These are phyloP conservation scores for Stellera chamaejasme DNA, from an alignment of 345 rosid species.

Conservation along the genomic window DNA sequence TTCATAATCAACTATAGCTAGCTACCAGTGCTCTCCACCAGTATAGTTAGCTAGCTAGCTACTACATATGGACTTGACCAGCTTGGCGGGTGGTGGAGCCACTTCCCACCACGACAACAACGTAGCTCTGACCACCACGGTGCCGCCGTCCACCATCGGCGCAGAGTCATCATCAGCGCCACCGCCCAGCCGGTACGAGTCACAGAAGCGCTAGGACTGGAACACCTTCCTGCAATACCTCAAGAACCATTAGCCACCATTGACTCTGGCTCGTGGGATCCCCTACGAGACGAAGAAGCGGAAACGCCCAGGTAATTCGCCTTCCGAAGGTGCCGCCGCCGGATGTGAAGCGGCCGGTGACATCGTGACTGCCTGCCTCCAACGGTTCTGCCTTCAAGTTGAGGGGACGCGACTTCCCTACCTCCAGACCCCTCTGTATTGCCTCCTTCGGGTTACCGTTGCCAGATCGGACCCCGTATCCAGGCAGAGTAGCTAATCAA, in stretches of 20 bases:
- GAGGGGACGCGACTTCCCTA: too few relatives aligned
- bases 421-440: too few relatives aligned
- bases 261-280: conserved; percentile 50
- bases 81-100: conserved; percentile 14
- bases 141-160: neutral
- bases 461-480: too few relatives aligned
- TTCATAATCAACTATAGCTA: too few relatives aligned
- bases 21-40: too few relatives aligned
- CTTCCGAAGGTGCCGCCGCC: too few relatives aligned
- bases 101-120: conserved; percentile 16
- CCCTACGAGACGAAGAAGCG: conserved; percentile 72
- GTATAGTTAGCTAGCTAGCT: too few relatives aligned
- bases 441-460: too few relatives aligned
- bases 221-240: conserved; percentile 66
- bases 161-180: conserved; percentile 15
- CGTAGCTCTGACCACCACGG: conserved; percentile 18
- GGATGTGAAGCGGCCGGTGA: neutral
- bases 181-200: conserved; percentile 59
- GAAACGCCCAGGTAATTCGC: conserved; percentile 29
- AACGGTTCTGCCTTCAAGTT: too few relatives aligned
- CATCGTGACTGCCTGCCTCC: neutral
- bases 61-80: conserved; percentile 24
- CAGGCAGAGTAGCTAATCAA: too few relatives aligned
- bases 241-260: conserved; percentile 58
- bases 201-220: conserved; percentile 68